Evolutionary conservation across 495 filamentous ascomycete species (phyloP).

Genomic region (Aspergillus wentii): DNA sequence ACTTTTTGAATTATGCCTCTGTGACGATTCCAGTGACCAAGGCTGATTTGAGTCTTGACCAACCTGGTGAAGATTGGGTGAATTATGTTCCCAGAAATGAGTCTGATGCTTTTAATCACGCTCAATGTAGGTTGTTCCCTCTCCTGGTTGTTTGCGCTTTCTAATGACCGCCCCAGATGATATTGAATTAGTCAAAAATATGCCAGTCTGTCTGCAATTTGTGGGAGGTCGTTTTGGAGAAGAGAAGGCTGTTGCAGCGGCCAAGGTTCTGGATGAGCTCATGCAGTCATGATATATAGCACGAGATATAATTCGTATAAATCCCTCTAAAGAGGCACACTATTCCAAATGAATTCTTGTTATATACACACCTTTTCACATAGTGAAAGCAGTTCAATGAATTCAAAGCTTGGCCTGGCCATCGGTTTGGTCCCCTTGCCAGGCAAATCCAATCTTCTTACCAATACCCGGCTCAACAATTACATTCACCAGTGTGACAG

Average conservation of each 20-base stretch:
- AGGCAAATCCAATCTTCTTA: conserved; percentile 42
- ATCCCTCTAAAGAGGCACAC: too few species aligned
- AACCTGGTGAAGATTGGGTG: conserved; percentile 24
- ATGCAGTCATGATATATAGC: too few species aligned
- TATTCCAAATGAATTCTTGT: too few species aligned
- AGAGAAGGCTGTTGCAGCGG: conserved; percentile 43
- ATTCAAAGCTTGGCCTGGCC: conserved; percentile 14
- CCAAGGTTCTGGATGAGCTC: conserved; percentile 31
- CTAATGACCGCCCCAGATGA: conserved; percentile 24
- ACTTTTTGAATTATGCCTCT: conserved; percentile 61
- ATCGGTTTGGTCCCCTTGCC: conserved; percentile 15
- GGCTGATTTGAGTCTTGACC: conserved; percentile 33
- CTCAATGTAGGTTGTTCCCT: conserved; percentile 32
- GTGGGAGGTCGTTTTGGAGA: conserved; percentile 45
- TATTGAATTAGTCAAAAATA: conserved; percentile 40
- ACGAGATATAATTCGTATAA: too few species aligned
- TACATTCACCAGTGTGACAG: conserved; percentile 51
- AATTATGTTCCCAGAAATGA: conserved; percentile 32
- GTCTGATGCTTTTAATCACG: conserved; percentile 39
- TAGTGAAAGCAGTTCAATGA: too few species aligned
- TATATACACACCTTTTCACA: neutral
- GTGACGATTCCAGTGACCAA: conserved; percentile 48
- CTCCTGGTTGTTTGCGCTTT: neutral
- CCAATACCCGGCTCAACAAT: conserved; percentile 53
- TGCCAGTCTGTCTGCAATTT: conserved; percentile 52